Evolutionary conservation across 257 asterid genomes (phyloP), one percentile per base, ranked within the genome.

Genomic region (Coffea canephora): DNA sequence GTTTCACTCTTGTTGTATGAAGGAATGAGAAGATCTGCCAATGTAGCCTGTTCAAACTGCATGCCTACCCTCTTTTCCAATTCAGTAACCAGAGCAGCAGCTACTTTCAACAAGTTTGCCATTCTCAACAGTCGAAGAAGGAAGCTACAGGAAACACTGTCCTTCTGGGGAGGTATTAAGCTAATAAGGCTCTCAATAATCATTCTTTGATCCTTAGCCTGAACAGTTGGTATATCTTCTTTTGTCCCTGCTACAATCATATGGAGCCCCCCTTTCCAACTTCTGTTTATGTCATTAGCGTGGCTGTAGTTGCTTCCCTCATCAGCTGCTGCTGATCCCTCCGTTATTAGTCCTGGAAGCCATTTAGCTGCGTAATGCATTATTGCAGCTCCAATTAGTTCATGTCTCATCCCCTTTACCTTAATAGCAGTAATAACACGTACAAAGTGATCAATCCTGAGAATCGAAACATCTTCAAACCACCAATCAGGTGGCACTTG

Each of bases 401-500:
- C 98, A 66, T 91, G 86, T 81, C 94, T 84, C 98, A 95, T 93
- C 2, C 98, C 99, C 76, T 95, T 95, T 1, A 95, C 98, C 86
- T 95, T 95, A 77, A 93, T 93, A 0, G 99, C 98, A 0, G 99
- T 93, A 1, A 93, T 78, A 31, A 95, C 98, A 5, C 99, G 83
- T 1, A 95, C 99, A 49, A 93, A 95, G 62, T 95, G 99, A 82
- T 95, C 98, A 27, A 95, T 95, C 77, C 98, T 85, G 21, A 95
- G 92, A 65, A 93, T 87, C 0, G 99, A 89, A 21, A 91, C 97
- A 67, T 95, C 99, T 76, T 95, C 99, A 43, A 93, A 95, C 98
- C 99, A 95, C 98, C 99, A 95, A 80, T 93, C 98, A 0, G 97
- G 91, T 0, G 99, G 99, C 8, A 89, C 98, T 8, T 86, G 97